Base-by-base conservation (phyloP, 202 grass and related monocot genomes). In the Zizania palustris region DNA sequence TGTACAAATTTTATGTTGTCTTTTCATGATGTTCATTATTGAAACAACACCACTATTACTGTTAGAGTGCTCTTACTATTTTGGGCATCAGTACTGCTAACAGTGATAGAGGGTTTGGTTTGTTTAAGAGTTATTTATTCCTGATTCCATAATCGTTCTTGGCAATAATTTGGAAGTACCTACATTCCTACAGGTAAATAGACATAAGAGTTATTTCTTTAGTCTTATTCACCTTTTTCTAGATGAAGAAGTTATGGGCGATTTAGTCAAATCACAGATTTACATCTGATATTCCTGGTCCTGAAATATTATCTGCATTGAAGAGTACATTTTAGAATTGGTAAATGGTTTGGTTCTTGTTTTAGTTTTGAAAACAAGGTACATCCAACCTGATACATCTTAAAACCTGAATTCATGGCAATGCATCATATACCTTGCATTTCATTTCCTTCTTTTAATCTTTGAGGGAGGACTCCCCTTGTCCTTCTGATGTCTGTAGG, bases 361-460 rank as follows among this genome's bases (percentile, higher is more conserved):
- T 69, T 80, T 63, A 44, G 28, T 5, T 84, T 84, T 44, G 11
- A 63, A 70, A 69, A 78, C 46, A 53, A 35, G 64, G 42, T 54
- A 54, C n/a, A 34, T 28, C 2, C 28, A 28, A 28, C 28, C 28
- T 28, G 72, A 60, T 60, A 19, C 60, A 45, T 51, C 44, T 3
- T 55, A 61, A 74, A 61, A 12, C 74, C 65, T 37, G 55, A 85
- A 74, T 73, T 74, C 65, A 80, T 62, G 21, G 21, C 42, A 67
- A 41, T 80, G 13, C 6, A 16, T 59, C 12, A 38, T 75, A 37
- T 16, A 22, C 12, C 46, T 73, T 44, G 34, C 61, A 71, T 81
- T 71, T 50, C 21, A 20, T 54, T 54, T 5, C 9, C 19, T 54
- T 54, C n/a, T 54, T 5, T 54, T 28, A 28, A 28, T 28, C 28